A percentile compares a stretch with the other conserved stretches of the same genome.
phyloP scores from a whole-genome alignment of 129 eudicot genomes.

The Flaveria bidentis region DNA sequence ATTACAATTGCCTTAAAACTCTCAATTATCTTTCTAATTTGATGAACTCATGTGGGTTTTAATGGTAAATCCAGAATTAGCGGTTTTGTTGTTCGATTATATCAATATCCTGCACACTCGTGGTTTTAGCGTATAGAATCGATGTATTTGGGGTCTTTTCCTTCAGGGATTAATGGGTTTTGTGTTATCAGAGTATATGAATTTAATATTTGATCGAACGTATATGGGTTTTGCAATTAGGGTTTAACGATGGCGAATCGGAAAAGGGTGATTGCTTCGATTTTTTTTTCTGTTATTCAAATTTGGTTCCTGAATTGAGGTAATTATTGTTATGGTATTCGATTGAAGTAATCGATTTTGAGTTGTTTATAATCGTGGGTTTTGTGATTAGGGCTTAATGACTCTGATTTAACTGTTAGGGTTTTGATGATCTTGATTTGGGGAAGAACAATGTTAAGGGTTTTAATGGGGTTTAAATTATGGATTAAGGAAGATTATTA shows the following conservation, averaged over 20 bases:
- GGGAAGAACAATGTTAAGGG: neutral
- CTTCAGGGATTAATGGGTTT: neutral
- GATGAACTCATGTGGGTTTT: neutral
- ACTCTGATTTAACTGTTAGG: neutral
- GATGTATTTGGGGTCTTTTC: neutral
- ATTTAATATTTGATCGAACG: slow-evolving; percentile 6
- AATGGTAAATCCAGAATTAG: neutral
- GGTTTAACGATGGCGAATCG: slow-evolving; percentile 24
- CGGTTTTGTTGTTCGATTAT: slow-evolving; percentile 7
- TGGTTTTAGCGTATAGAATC: neutral
- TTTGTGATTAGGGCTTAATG: slow-evolving; percentile 26
- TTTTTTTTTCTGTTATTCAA: slow-evolving; percentile 3
- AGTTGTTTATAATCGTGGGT: neutral
- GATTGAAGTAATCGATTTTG: neutral
- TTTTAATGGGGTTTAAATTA: neutral
- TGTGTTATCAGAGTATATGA: neutral
- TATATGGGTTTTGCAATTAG: slow-evolving; percentile 20
- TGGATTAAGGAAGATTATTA: neutral
- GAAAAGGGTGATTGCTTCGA: neutral
- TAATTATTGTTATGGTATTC: neutral
- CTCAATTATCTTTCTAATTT: neutral
- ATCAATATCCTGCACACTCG: neutral
- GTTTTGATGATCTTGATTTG: neutral
- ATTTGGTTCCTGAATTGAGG: slow-evolving; percentile 1
- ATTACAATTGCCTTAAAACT: neutral